Percentiles rank a stretch among this genome's conserved stretches.
Conservation (phyloP, 306 rosid species). For the Quercus glauca region DNA sequence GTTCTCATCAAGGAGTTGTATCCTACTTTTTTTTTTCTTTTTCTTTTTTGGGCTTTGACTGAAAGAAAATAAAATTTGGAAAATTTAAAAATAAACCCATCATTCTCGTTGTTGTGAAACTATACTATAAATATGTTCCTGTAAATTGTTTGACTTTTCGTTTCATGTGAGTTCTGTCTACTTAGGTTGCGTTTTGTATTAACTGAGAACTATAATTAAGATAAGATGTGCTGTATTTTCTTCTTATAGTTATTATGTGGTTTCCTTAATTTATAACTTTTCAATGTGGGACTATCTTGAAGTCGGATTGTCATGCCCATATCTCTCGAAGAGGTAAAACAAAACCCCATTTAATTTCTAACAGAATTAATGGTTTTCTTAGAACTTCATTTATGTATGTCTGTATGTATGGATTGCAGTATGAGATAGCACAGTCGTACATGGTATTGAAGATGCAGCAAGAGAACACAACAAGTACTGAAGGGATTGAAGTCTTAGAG, state of each 20-base stretch:
- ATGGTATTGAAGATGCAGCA: conserved; percentile 47
- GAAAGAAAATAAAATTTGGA: not conserved
- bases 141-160: not conserved
- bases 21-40: conserved; percentile 6
- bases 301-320: conserved; percentile 49
- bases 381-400: not conserved
- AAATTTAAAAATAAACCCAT: not conserved
- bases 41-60: not conserved
- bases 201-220: not conserved
- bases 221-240: not conserved
- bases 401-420: conserved; percentile 24
- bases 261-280: conserved; percentile 32
- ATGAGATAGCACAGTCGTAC: conserved; percentile 38
- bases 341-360: not conserved
- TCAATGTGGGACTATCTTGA: conserved; percentile 10
- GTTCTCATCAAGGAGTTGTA: conserved; percentile 50
- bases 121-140: not conserved
- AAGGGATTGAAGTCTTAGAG: conserved; percentile 43
- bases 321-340: conserved; percentile 44
- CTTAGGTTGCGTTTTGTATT: not conserved
- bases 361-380: not conserved
- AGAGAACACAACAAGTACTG: conserved; percentile 32
- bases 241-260: not conserved
- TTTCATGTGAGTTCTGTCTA: too few species aligned
- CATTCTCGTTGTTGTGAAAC: too few species aligned